Base-by-base conservation (phyloP, 2,329 filamentous ascomycete genomes). In the Calonectria hongkongensis region DNA sequence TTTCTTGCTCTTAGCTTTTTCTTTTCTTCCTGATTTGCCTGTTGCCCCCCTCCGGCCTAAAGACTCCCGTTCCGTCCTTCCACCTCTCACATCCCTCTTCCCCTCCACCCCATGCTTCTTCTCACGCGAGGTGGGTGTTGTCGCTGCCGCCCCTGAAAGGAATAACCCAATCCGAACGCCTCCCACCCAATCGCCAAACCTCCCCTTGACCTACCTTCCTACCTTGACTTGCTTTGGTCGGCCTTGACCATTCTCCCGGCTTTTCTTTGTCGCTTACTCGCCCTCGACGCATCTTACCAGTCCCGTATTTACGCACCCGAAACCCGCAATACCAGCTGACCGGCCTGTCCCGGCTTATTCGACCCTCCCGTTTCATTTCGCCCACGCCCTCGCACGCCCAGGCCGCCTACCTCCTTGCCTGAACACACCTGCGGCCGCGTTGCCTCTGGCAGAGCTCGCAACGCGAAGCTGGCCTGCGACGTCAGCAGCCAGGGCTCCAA, bases 401-500 rank as follows among this genome's bases (percentile, higher is more conserved):
- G 71, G 71, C 74, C 75, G 71, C 74, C 75, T 70, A 73, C 73
- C 71, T 64, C 69, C 36, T 43, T 48, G 54, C 47, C 56, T 30
- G 39, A 41, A 36, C 33, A 65, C 58, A 62, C 58, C 68, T 51
- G 58, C 69, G 54, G 65, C 64, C 75, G 70, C 76, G 62, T 71
- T 79, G 71, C 76, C 66, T 75, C 68, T 54, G 68, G 67, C 62
- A 73, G 72, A 79, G 76, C 72, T 79, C 73, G 71, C 66, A 68
- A 71, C 72, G 48, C 73, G 66, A 76, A 75, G 71, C 70, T 67
- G 73, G 76, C 68, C 78, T 69, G 76, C 75, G 76, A 76, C 72
- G 73, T 78, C 74, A 79, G 71, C 74, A 78, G 74, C 73, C 75
- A 79, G 76, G 76, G 78, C 76, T 76, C 71, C 60, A 73, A 71